phyloP scores from a whole-genome alignment of 2,329 filamentous ascomycete species.

The Fusarium coffeatum region DNA sequence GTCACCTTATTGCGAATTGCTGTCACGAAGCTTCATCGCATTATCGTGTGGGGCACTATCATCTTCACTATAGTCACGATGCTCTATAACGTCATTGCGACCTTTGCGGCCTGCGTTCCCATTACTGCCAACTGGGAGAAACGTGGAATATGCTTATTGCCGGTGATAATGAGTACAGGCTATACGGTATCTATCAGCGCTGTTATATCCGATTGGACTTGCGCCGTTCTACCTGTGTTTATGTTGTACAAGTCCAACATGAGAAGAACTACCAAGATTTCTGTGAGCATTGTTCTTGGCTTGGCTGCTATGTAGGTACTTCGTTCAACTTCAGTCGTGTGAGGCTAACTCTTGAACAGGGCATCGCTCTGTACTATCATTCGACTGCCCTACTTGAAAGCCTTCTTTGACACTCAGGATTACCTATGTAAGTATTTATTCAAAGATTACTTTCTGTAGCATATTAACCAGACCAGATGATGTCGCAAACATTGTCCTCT shows the following conservation, averaged over 20 bases:
- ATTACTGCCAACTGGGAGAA: neutral
- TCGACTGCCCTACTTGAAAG: conserved; percentile 27
- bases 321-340: accelerated
- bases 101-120: neutral
- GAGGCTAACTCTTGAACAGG: neutral
- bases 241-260: conserved; percentile 36
- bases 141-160: neutral
- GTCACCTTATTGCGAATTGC: conserved; percentile 32
- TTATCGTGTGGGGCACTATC: conserved; percentile 25
- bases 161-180: neutral
- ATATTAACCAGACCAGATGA: conserved; percentile 8
- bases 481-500: conserved; percentile 17
- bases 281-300: conserved; percentile 24
- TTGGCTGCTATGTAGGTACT: conserved; percentile 26
- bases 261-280: conserved; percentile 28
- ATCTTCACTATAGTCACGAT: conserved; percentile 2
- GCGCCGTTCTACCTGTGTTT: conserved; percentile 25
- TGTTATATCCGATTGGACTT: conserved; percentile 21
- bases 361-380: conserved; percentile 31
- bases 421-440: conserved; percentile 19
- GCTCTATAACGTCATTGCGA: neutral
- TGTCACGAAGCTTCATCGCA: conserved; percentile 18
- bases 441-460: accelerated
- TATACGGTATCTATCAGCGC: conserved; percentile 22
- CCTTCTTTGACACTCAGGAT: neutral